phyloP scores from a whole-genome alignment of 345 rosid genomes.

The Cardamine chenopodiifolia region DNA sequence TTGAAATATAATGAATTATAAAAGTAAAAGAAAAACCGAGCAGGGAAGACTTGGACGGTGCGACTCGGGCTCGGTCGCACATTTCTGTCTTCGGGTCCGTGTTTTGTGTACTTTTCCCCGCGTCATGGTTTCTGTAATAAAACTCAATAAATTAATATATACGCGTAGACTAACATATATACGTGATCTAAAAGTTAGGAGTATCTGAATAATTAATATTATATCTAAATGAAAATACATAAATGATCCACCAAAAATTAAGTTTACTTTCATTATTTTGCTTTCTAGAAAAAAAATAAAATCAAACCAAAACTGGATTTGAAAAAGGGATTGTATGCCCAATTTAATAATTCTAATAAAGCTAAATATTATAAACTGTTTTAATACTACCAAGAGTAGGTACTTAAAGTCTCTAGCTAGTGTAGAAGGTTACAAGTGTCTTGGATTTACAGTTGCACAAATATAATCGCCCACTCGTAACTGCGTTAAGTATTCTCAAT shows the following conservation, averaged over 20 bases:
- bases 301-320: background rate
- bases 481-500: background rate
- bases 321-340: too few species aligned
- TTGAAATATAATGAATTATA: background rate
- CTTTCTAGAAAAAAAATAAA: background rate
- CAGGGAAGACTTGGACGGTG: conserved; percentile 35
- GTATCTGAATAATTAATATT: background rate
- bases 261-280: background rate
- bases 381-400: background rate
- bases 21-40: conserved; percentile 10
- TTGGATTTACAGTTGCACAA: background rate
- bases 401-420: background rate
- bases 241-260: background rate
- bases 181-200: background rate
- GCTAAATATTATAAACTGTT: too few species aligned
- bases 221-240: background rate
- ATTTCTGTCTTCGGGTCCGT: conserved; percentile 23
- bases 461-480: too few species aligned
- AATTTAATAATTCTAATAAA: too few species aligned
- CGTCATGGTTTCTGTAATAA: conserved; percentile 17
- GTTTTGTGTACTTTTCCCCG: conserved; percentile 45
- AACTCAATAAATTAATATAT: background rate
- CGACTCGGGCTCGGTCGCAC: conserved; percentile 33
- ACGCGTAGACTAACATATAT: background rate
- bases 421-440: background rate